Conservation (phyloP, 495 filamentous ascomycete genomes). For the Aspergillus nanangensis region DNA sequence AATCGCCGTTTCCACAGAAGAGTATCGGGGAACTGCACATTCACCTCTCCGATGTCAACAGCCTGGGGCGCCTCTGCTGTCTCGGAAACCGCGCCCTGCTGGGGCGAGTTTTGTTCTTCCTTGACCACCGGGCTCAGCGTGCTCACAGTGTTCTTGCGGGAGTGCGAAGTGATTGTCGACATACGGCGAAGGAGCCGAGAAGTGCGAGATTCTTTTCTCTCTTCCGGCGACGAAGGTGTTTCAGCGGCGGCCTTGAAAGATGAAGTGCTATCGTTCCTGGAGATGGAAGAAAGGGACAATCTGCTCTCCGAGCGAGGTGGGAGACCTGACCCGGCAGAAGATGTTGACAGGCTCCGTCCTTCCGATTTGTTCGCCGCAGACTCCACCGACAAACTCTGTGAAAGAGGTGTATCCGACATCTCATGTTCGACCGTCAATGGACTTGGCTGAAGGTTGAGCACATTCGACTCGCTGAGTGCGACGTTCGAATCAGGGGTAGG, state of each 20-base stretch:
- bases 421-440: slow-evolving; percentile 68
- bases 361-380: slow-evolving; percentile 13
- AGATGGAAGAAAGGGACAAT: slow-evolving; percentile 34
- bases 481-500: slow-evolving; percentile 27
- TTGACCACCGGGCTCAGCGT: slow-evolving; percentile 53
- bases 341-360: slow-evolving; percentile 32
- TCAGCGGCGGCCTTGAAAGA: slow-evolving; percentile 39
- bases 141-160: slow-evolving; percentile 56
- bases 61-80: slow-evolving; percentile 35
- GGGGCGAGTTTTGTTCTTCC: too few species aligned
- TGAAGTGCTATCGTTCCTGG: slow-evolving; percentile 29
- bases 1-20: slow-evolving; percentile 87
- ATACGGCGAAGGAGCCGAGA: slow-evolving; percentile 78
- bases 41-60: slow-evolving; percentile 77
- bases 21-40: slow-evolving; percentile 90
- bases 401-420: slow-evolving; percentile 27
- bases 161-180: slow-evolving; percentile 60
- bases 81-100: too few species aligned
- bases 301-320: slow-evolving; percentile 33
- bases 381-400: slow-evolving; percentile 11
- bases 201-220: slow-evolving; percentile 63
- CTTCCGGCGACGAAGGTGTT: slow-evolving; percentile 39
- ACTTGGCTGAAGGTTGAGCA: slow-evolving; percentile 65
- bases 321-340: slow-evolving; percentile 27
- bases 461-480: slow-evolving; percentile 41